Base-by-base conservation (phyloP, 2,329 filamentous ascomycete genomes). In the Alternaria angustiovoidea region DNA sequence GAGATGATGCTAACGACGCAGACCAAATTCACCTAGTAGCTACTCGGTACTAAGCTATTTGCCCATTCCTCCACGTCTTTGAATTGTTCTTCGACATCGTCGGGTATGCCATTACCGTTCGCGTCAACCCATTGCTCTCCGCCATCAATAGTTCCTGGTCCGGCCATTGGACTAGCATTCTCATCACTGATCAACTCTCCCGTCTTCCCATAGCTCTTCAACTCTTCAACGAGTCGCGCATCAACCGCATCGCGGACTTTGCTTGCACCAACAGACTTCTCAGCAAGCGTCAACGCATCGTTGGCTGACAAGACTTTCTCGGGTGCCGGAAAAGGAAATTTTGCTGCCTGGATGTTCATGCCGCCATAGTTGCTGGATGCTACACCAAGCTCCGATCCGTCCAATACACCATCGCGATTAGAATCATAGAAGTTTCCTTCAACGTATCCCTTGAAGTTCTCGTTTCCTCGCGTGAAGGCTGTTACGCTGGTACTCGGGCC, bases 401-500 rank as follows among this genome's bases (percentile, higher is more conserved):
- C 81, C 24, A 87, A 78, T 2, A 67, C 70, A 7, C 85, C 85
- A 62, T 87, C 79, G 18, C 79, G 78, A 69, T 85, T 77, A 3
- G 79, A 75, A 66, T 87, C 85, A 61, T 84, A 82, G 63, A 81
- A 86, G 69, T 87, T 87, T 34, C 80, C 77, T 47, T 81, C 77
- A 12, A 85, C 83, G 44, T 85, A 86, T 16, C 81, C 84, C 41
- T 83, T 82, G 74, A 86, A 86, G 51, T 83, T 82, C 2, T 71
- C 77, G 56, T 86, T 86, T n/a, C 85, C 84, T n/a, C 84, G 80
- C 1, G 83, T 86, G 62, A 86, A 87, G 0, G 83, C 82, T 1
- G 82, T 78, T 2, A 81, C 80, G 26, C 73, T 80, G 3, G 84
- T 86, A 46, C 77, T 81, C 0, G 84, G 85, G 0, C 85, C 85